Base-by-base conservation (phyloP, 2,329 filamentous ascomycete species). In the Cryphonectria naterciae region DNA sequence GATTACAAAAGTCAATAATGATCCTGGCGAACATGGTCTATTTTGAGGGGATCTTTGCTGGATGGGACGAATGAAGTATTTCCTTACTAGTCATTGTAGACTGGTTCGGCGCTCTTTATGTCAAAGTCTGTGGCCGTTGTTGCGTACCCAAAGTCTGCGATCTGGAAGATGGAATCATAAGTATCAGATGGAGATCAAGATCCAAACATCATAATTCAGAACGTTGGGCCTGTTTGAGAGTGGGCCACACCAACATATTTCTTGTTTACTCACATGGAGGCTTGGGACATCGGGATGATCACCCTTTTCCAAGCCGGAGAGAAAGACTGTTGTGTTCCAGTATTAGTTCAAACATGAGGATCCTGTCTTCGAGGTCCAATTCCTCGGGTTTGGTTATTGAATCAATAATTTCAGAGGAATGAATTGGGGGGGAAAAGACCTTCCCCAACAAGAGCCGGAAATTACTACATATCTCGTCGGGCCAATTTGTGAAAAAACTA, bases 81-180 rank as follows among this genome's bases (percentile, higher is more conserved):
- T 25, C 46, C 61, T 64, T 17, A 64, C 61, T 64, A 64, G 19
- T 64, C 25, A 10, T 39, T 43, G 25, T 64, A 64, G 8, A 28
- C n/a, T 28, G 37, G 19, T 8, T 7, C n/a, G 3, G 3, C 22
- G 3, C 17, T 7, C 22, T n/a, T n/a, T 43, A 22, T 3, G 25
- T 28, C 60, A 10, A 62, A 62, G 10, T 62, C 60, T 39, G 19
- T 64, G 39, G 37, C 41, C 19, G 22, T 4, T 10, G 35, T 39
- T 28, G 37, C 61, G 39, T 28, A 32, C 8, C 61, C 61, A 25
- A 64, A 64, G 37, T 64, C 61, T 46, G 61, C 61, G 25, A 64
- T 46, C 61, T 64, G 41, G 11, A n/a, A 49, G 39, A 25, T 46
- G 22, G 58, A 15, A 11, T 13, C 37, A 39, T 11, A n/a, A 3